These are phyloP conservation scores for Lanmaoa rubissima DNA, from an alignment of 768 basidiomycete genomes.

Conservation along the genomic window DNA sequence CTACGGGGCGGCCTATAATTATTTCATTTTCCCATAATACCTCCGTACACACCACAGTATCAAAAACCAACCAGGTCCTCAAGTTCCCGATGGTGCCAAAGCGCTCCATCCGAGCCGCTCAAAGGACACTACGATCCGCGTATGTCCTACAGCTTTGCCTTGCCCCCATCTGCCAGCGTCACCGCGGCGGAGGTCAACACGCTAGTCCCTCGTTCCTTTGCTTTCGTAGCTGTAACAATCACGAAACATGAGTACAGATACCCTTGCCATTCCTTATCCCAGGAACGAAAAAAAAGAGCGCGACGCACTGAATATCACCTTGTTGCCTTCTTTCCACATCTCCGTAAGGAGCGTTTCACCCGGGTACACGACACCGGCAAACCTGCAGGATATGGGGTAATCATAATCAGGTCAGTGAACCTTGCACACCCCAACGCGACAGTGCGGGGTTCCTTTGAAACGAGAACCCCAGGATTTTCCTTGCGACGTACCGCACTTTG, in stretches of 20 bases:
- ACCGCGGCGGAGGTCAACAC: conserved; percentile 82
- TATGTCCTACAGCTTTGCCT: conserved; percentile 54
- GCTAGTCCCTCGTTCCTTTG: conserved; percentile 75
- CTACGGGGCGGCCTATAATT: neutral
- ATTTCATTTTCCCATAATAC: neutral
- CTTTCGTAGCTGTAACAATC: conserved; percentile 63
- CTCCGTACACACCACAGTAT: neutral
- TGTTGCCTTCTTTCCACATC: conserved; percentile 97
- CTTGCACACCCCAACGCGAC: no score
- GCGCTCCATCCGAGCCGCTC: neutral
- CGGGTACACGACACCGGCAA: conserved; percentile 89
- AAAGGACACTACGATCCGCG: neutral
- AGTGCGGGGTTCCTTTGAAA: neutral
- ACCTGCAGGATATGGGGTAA: conserved; percentile 40
- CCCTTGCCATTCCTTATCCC: neutral
- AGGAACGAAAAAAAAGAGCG: neutral
- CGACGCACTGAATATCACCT: conserved; percentile 87
- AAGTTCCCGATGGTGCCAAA: neutral
- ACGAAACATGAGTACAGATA: neutral
- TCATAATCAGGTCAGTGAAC: neutral
- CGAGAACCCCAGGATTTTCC: neutral
- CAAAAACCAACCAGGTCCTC: neutral
- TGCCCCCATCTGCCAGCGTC: conserved; percentile 55
- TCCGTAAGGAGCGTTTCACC: conserved; percentile 94
- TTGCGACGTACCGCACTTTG: conserved; percentile 75